These are phyloP conservation scores for Boletus pseudo-olivaceus DNA, from an alignment of 768 basidiomycete species.

Conservation along the genomic window DNA sequence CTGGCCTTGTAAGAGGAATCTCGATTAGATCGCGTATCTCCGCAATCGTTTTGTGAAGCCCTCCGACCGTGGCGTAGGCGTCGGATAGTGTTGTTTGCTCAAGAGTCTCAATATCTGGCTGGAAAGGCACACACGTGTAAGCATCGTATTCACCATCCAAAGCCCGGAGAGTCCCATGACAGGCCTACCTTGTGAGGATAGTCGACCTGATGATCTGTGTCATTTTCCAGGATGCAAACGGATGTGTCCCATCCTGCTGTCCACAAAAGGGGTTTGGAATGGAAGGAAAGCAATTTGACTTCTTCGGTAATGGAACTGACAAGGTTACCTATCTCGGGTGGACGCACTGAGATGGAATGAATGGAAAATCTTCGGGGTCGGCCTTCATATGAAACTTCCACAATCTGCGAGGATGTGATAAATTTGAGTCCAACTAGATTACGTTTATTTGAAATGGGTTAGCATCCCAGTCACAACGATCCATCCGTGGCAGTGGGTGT, in stretches of 20 bases:
- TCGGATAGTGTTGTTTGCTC: slow-evolving; percentile 41
- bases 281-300: slow-evolving; percentile 46
- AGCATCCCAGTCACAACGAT: neutral
- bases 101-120: slow-evolving; percentile 49
- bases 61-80: slow-evolving; percentile 84
- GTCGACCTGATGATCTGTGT: slow-evolving; percentile 22
- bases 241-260: slow-evolving; percentile 65
- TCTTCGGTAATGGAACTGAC: slow-evolving; percentile 36
- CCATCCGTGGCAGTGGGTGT: neutral
- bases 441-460: slow-evolving; percentile 3
- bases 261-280: slow-evolving; percentile 47
- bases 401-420: slow-evolving; percentile 53
- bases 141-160: slow-evolving; percentile 3
- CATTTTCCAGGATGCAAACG: slow-evolving; percentile 41
- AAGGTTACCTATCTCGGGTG: slow-evolving; percentile 15
- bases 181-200: slow-evolving; percentile 33
- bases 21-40: slow-evolving; percentile 85
- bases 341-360: slow-evolving; percentile 39
- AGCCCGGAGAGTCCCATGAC: slow-evolving; percentile 10
- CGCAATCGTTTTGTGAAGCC: slow-evolving; percentile 81
- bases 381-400: slow-evolving; percentile 67
- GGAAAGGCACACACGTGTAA: slow-evolving; percentile 13
- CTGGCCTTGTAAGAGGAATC: slow-evolving; percentile 79
- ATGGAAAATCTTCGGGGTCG: slow-evolving; percentile 53
- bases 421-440: slow-evolving; percentile 70